phyloP scores from a whole-genome alignment of 2,329 filamentous ascomycete genomes.

The Hysterium pulicare region DNA sequence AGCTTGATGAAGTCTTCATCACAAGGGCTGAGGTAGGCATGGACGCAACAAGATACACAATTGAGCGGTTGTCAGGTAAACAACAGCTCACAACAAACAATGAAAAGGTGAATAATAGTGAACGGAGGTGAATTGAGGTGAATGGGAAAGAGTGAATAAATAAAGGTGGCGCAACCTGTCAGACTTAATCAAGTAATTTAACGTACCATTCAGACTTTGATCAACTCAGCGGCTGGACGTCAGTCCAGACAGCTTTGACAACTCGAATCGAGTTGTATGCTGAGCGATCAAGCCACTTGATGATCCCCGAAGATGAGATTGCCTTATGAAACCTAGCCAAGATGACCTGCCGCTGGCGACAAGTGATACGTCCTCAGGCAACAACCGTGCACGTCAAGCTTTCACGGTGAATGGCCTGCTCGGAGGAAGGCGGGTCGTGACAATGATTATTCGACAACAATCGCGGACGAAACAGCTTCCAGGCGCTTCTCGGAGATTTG shows the following conservation, averaged over 20 bases:
- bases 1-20: conserved; percentile 6
- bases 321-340: conserved; percentile 21
- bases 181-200: neutral
- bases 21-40: neutral
- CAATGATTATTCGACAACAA: conserved; percentile 14
- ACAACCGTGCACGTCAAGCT: conserved; percentile 23
- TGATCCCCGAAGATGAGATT: conserved; percentile 23
- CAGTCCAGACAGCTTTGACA: neutral
- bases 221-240: neutral
- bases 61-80: neutral
- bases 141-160: neutral
- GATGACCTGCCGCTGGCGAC: conserved; percentile 17
- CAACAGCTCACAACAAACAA: neutral
- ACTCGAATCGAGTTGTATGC: conserved; percentile 27
- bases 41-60: neutral
- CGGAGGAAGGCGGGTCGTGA: conserved; percentile 9
- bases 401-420: conserved; percentile 23
- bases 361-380: conserved; percentile 28
- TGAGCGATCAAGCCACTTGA: conserved; percentile 24
- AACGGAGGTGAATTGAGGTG: neutral
- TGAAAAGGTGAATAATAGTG: conserved; percentile 1
- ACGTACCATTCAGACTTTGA: conserved; percentile 3
- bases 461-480: conserved; percentile 9
- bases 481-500: conserved; percentile 28
- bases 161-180: neutral